phyloP scores from a whole-genome alignment of 148 eudicot genomes.

The Beta vulgaris region DNA sequence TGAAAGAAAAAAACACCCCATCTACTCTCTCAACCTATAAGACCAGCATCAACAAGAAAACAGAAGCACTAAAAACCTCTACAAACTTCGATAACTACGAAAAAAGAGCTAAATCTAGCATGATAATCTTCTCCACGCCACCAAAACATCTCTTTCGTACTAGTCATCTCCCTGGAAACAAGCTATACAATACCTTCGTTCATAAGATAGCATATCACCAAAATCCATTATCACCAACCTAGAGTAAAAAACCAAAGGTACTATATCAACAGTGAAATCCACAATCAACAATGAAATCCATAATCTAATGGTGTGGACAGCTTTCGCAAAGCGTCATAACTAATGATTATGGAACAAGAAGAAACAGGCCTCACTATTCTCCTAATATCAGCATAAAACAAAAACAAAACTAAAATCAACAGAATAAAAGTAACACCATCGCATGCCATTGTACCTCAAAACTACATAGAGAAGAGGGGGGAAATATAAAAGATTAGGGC shows the following conservation, averaged over 20 bases:
- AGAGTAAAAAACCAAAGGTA: background rate
- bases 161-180: background rate
- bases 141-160: background rate
- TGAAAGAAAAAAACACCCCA: too few species aligned
- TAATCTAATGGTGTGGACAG: too few species aligned
- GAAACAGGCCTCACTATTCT: background rate
- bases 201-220: background rate
- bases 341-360: too few species aligned
- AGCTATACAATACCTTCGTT: background rate
- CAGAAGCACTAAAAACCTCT: background rate
- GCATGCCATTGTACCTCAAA: conserved; percentile 5
- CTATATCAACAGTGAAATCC: background rate
- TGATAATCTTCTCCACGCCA: background rate
- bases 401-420: background rate
- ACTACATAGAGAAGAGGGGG: background rate
- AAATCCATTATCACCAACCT: background rate
- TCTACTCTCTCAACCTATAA: too few species aligned
- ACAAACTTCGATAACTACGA: background rate
- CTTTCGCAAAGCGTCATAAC: too few species aligned
- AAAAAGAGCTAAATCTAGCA: background rate
- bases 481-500: background rate
- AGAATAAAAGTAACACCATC: background rate
- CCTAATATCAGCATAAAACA: background rate
- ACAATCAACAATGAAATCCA: too few species aligned
- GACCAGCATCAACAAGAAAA: background rate